phyloP scores from a whole-genome alignment of 2,329 filamentous ascomycete species.

The Moelleriella libera region DNA sequence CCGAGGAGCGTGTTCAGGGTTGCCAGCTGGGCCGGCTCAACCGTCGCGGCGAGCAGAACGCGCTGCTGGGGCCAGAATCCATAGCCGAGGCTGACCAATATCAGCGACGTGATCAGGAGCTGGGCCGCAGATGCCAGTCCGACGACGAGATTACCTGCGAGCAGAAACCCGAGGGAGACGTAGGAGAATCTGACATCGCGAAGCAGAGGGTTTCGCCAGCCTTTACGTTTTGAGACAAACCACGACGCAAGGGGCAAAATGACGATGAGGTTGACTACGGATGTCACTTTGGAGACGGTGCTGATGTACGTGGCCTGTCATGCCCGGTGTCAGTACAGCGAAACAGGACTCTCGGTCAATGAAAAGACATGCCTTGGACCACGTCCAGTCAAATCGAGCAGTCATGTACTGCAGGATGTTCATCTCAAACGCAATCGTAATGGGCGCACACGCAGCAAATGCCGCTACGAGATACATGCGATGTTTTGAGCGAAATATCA shows the following conservation, averaged over 20 bases:
- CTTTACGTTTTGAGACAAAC: slow-evolving; percentile 15
- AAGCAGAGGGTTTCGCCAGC: slow-evolving; percentile 13
- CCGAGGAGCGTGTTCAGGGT: slow-evolving; percentile 37
- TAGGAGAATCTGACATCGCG: slow-evolving; percentile 27
- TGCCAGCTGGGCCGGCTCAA: slow-evolving; percentile 38
- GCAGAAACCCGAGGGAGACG: slow-evolving; percentile 15
- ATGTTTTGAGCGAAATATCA: slow-evolving; percentile 23
- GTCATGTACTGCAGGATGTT: slow-evolving; percentile 37
- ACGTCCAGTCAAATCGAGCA: slow-evolving; percentile 33
- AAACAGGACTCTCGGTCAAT: background rate
- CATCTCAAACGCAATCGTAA: slow-evolving; percentile 16
- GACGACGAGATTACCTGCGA: slow-evolving; percentile 21
- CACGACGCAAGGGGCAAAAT: slow-evolving; percentile 21
- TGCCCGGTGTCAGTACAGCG: background rate
- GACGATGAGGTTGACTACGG: slow-evolving; percentile 21
- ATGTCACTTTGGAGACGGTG: slow-evolving; percentile 21
- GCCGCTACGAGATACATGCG: slow-evolving; percentile 23
- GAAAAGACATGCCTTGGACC: slow-evolving; percentile 21
- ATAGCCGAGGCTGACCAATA: slow-evolving; percentile 28
- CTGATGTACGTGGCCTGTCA: slow-evolving; percentile 25
- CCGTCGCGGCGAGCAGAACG: slow-evolving; percentile 35
- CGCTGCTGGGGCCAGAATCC: slow-evolving; percentile 29
- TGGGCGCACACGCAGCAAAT: slow-evolving; percentile 10
- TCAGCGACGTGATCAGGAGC: slow-evolving; percentile 24
- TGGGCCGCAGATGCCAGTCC: slow-evolving; percentile 19